These are phyloP conservation scores for Aciculosporium take DNA, from an alignment of 2,329 filamentous ascomycete genomes.

Conservation along the genomic window DNA sequence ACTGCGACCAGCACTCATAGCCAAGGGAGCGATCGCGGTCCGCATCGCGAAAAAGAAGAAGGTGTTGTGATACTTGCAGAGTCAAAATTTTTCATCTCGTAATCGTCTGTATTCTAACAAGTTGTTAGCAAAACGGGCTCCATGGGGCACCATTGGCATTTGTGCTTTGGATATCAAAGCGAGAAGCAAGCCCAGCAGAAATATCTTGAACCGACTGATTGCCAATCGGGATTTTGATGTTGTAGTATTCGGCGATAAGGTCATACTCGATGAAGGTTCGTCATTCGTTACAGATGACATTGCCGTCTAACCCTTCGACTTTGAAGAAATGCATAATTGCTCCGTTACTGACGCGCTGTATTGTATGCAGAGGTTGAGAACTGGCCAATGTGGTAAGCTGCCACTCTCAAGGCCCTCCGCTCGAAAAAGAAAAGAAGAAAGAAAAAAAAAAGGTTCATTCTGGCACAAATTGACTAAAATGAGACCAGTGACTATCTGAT, in stretches of 20 bases:
- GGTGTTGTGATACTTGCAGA: conserved; percentile 12
- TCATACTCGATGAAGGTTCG: conserved; percentile 80
- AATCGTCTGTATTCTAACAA: conserved; percentile 14
- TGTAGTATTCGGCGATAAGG: conserved; percentile 95
- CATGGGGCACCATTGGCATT: conserved; percentile 66
- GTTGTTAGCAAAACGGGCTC: conserved; percentile 36
- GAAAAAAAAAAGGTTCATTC: too few relatives aligned
- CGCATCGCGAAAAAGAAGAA: conserved; percentile 44
- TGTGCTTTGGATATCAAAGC: conserved; percentile 94
- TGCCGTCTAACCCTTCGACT: background rate
- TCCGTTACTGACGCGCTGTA: conserved; percentile 1
- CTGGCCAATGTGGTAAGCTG: conserved; percentile 69
- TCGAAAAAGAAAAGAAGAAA: conserved; percentile 22
- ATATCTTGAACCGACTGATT: conserved; percentile 86
- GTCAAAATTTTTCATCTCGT: background rate
- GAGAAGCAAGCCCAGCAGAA: conserved; percentile 89
- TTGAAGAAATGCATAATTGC: background rate
- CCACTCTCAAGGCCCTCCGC: conserved; percentile 1
- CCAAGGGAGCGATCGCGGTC: conserved; percentile 54
- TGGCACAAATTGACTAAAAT: conserved; percentile 9
- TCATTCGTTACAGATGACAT: conserved; percentile 3
- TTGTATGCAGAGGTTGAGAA: conserved; percentile 62
- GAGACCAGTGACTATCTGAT: conserved; percentile 67
- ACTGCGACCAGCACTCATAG: conserved; percentile 72
- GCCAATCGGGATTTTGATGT: conserved; percentile 89